These are phyloP conservation scores for Neurospora sp. DNA, from an alignment of 495 filamentous ascomycete genomes.

Conservation along the genomic window DNA sequence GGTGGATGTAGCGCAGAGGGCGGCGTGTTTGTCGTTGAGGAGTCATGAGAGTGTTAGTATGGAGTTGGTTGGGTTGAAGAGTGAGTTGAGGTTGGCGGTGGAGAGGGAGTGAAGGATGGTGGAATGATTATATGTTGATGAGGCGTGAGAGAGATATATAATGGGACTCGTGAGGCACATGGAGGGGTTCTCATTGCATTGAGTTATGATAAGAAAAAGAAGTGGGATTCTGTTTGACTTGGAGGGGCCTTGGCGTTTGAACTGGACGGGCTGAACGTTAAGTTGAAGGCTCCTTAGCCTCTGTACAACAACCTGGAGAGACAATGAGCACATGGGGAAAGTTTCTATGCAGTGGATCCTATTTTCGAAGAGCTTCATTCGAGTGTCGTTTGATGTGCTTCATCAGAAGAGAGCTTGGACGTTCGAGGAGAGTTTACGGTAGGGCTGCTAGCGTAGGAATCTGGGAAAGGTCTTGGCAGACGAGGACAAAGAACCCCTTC, in stretches of 20 bases:
- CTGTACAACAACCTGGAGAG: neutral
- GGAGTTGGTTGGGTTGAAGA: conserved; percentile 28
- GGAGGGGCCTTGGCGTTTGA: neutral
- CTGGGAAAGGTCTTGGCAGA: neutral
- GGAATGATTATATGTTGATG: neutral
- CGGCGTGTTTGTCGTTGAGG: conserved; percentile 64
- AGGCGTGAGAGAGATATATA: neutral
- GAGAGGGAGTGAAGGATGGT: neutral
- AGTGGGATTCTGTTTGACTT: neutral
- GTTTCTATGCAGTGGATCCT: neutral
- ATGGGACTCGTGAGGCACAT: neutral
- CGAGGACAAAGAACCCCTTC: neutral
- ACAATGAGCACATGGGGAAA: neutral
- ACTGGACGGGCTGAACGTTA: neutral
- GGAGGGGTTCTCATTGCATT: neutral
- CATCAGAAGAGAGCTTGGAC: neutral
- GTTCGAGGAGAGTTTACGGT: neutral
- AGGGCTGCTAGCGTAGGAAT: neutral
- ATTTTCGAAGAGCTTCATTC: neutral
- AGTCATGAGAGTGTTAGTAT: conserved; percentile 60
- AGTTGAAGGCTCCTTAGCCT: neutral
- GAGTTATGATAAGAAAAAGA: neutral
- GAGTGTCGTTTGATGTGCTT: neutral
- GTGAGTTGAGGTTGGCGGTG: conserved; percentile 19
- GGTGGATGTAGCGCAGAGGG: conserved; percentile 57